phyloP scores from a whole-genome alignment of 2,329 filamentous ascomycete species.

The Drechslera avenae region DNA sequence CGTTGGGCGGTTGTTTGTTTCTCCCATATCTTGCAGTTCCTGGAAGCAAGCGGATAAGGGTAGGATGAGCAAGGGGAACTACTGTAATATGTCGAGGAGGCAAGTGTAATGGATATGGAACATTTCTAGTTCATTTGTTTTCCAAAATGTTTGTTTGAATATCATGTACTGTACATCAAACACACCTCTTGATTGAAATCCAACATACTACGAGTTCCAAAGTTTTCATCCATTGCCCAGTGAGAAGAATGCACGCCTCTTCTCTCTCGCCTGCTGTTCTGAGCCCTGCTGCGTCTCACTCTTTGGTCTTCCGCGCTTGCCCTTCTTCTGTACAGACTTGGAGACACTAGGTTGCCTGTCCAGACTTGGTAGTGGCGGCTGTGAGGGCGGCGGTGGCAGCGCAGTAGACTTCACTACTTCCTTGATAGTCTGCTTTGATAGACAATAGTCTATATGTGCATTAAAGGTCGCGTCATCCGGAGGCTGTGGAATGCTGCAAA shows the following conservation, averaged over 20 bases:
- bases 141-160: too few relatives aligned
- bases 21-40: neutral
- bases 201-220: too few relatives aligned
- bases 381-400: conserved; percentile 18
- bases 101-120: too few relatives aligned
- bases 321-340: conserved; percentile 29
- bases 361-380: neutral
- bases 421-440: conserved; percentile 83
- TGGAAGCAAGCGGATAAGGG: too few relatives aligned
- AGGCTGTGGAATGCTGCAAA: conserved; percentile 77
- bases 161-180: too few relatives aligned
- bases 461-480: conserved; percentile 82
- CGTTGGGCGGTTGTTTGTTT: neutral
- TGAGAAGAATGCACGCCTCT: conserved; percentile 42
- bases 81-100: too few relatives aligned
- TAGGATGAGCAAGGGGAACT: too few relatives aligned
- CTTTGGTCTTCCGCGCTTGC: conserved; percentile 39
- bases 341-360: conserved; percentile 17
- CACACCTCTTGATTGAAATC: too few relatives aligned
- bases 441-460: conserved; percentile 87
- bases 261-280: conserved; percentile 36
- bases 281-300: conserved; percentile 22
- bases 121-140: too few relatives aligned
- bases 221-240: conserved; percentile 10
- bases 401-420: conserved; percentile 70